Conservation (phyloP, 2,329 filamentous ascomycete genomes). For the Ophiostoma tasmaniense region DNA sequence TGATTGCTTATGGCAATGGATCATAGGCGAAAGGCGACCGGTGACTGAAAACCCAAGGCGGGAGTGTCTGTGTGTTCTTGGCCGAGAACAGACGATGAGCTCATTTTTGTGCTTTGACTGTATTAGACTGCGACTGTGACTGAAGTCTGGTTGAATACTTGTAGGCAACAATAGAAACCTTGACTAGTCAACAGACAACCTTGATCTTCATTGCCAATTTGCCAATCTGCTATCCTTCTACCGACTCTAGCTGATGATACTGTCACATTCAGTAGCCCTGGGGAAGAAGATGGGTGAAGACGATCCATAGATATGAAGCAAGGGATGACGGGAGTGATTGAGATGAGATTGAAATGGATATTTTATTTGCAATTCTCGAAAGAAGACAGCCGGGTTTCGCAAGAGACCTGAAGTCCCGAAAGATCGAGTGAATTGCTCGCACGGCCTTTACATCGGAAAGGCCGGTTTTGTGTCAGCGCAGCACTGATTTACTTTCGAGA, state of each 20-base stretch:
- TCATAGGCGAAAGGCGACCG: background rate
- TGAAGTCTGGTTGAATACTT: background rate
- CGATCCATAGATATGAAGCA: conserved; percentile 6
- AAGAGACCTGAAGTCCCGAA: background rate
- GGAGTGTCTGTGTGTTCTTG: conserved; percentile 5
- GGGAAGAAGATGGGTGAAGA: conserved; percentile 3
- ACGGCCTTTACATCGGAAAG: conserved; percentile 1
- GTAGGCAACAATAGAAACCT: background rate
- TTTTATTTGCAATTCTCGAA: background rate
- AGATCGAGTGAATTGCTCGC: background rate
- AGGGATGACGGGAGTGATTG: background rate
- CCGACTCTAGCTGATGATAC: conserved; percentile 7
- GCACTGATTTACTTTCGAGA: background rate
- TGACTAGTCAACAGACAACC: background rate
- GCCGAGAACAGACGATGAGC: background rate
- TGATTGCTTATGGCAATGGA: background rate
- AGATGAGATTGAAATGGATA: background rate
- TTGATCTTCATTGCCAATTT: background rate
- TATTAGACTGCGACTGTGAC: background rate
- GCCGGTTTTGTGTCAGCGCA: conserved; percentile 6
- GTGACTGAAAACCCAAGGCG: conserved; percentile 1
- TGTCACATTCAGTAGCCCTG: conserved; percentile 2
- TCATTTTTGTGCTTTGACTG: conserved; percentile 4
- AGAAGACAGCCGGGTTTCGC: background rate
- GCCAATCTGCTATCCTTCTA: background rate